Percentiles rank a stretch among this genome's conserved stretches.
phyloP scores from a whole-genome alignment of 202 grass and related monocot genomes.

The Cymbopogon flexuosus region DNA sequence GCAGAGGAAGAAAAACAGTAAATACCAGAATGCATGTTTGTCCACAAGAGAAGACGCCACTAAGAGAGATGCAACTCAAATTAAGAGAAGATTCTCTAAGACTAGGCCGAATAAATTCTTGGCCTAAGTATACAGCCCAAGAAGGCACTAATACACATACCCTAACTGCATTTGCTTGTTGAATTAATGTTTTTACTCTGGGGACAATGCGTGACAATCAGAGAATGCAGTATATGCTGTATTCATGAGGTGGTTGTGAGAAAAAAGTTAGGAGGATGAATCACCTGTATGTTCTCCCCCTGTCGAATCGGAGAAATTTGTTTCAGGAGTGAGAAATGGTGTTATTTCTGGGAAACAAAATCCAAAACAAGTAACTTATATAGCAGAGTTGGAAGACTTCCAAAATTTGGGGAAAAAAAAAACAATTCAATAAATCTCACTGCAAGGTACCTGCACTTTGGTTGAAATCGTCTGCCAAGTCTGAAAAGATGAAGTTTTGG shows the following conservation, averaged over 20 bases:
- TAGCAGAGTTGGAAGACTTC: not conserved
- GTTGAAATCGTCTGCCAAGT: constrained; percentile 79
- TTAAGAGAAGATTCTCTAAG: not conserved
- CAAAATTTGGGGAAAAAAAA: not conserved
- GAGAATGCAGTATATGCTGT: not conserved
- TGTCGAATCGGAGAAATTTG: constrained; percentile 78
- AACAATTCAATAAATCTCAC: not conserved
- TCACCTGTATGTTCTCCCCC: constrained; percentile 56
- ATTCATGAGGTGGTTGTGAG: not conserved
- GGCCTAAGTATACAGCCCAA: not conserved
- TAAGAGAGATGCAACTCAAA: not conserved
- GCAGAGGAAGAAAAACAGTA: not conserved
- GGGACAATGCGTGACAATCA: not conserved
- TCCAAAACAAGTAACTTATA: constrained; percentile 9
- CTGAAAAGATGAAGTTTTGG: constrained; percentile 81
- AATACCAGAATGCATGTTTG: not conserved
- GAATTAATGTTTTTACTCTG: constrained; percentile 9
- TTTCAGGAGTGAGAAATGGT: constrained; percentile 61
- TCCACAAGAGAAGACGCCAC: not conserved
- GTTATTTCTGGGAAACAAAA: constrained; percentile 52
- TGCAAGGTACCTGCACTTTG: constrained; percentile 64
- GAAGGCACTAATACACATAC: not conserved
- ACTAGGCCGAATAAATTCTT: not conserved
- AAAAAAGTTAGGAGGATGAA: not conserved
- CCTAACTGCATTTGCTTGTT: not conserved